phyloP scores from a whole-genome alignment of 176 grass and related monocot genomes.

The Tillandsia fasciculata region DNA sequence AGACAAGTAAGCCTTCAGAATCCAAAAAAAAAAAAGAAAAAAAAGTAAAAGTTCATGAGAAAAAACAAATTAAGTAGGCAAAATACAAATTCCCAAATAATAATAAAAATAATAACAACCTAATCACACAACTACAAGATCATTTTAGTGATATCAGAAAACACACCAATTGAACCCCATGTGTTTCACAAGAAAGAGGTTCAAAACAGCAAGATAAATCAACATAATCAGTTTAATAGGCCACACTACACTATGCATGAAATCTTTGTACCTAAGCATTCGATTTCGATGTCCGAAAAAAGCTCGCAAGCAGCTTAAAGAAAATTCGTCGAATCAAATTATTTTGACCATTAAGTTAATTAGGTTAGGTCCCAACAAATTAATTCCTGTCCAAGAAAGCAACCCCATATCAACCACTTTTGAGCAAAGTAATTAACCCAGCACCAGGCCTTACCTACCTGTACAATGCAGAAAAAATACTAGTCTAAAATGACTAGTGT shows the following conservation, averaged over 20 bases:
- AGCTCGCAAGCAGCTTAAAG: neutral
- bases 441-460: conserved; percentile 68
- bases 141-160: neutral
- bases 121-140: neutral
- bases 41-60: conserved; percentile 11
- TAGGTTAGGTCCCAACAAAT: conserved; percentile 24
- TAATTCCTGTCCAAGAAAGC: conserved; percentile 30
- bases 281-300: conserved; percentile 4
- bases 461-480: conserved; percentile 30
- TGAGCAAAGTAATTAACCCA: conserved; percentile 56
- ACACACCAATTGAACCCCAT: neutral
- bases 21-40: conserved; percentile 11
- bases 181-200: neutral
- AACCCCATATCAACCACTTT: conserved; percentile 65
- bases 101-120: neutral
- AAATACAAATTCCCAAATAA: neutral
- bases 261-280: neutral
- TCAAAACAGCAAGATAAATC: neutral
- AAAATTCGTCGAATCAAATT: conserved; percentile 12
- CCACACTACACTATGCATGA: conserved; percentile 13
- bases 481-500: conserved; percentile 4
- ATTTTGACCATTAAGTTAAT: conserved; percentile 22
- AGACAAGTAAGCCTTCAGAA: conserved; percentile 29
- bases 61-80: conserved; percentile 1
- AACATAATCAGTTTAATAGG: neutral